Evolutionary conservation across 495 filamentous ascomycete genomes (phyloP), one percentile per base, ranked within the genome.

Genomic region (Rostrohypoxylon terebratum): DNA sequence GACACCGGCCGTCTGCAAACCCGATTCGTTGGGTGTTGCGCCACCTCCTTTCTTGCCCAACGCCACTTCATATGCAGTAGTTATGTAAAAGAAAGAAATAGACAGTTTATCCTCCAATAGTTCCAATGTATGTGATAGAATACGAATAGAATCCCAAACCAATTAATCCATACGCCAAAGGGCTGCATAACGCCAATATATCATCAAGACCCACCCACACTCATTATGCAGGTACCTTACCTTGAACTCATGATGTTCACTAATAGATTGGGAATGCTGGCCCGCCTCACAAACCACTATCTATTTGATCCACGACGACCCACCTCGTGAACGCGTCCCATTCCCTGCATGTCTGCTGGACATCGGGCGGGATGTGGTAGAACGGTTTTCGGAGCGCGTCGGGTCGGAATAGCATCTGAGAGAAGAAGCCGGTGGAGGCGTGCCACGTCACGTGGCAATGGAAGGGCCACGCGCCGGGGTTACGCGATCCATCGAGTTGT

Each of bases 371-470:
- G 34, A 88, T 80, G 10, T 80, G 10, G 60, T 10, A 51, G 68
- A 59, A 72, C 21, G n/a, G 50, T 10, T 10, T 36, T 4, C 1
- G 0, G 1, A 89, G 77, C 66, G 81, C 64, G 2, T 82, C 79
- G 1, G 83, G 81, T 48, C 75, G 64, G 66, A 85, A 83, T 4
- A 89, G 33, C 42, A 88, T 76, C 59, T 82, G 81, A 51, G 84
- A 69, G 63, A 86, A 83, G 64, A 90, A 83, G 25, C 88, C 88
- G 4, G 75, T 85, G n/a, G 79, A 81, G 0, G 85, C 75, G 74
- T 90, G 87, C 87, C 85, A 88, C 8, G 85, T 84, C 33, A 87
- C 82, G 78, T 89, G 87, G 77, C 86, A 89, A 76, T 89, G 87
- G 72, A 90, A 84, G 0, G 86, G 82, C 87, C 87, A 90, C 21